These are phyloP conservation scores for Lignosus rhinocerotis DNA, from an alignment of 1,284 basidiomycete genomes.

Conservation along the genomic window DNA sequence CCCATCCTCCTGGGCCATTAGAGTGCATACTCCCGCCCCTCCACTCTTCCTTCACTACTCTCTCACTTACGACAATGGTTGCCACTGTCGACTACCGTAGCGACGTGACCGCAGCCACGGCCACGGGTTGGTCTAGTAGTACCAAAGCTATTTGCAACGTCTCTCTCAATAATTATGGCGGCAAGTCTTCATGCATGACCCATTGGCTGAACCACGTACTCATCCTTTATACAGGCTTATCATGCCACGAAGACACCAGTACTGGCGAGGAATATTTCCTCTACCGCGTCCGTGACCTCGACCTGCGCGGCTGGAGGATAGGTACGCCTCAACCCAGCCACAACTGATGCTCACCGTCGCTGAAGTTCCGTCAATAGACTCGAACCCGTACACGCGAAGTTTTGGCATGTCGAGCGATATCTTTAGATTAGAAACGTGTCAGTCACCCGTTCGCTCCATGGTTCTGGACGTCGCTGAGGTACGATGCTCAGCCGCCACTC, in stretches of 20 bases:
- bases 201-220: no score
- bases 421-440: background rate
- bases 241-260: background rate
- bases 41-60: no score
- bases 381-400: constrained; percentile 8
- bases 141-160: no score
- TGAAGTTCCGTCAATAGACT: background rate
- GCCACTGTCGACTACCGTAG: no score
- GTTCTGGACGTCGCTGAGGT: background rate
- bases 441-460: background rate
- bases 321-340: background rate
- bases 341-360: background rate
- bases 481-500: constrained; percentile 1
- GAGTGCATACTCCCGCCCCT: no score
- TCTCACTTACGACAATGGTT: no score
- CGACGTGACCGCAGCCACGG: no score
- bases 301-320: constrained; percentile 1
- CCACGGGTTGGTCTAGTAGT: no score
- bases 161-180: no score
- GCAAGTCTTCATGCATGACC: no score
- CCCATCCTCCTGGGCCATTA: no score
- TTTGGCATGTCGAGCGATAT: constrained; percentile 5
- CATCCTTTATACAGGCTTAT: background rate
- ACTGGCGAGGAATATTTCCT: background rate
- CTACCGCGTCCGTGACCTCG: constrained; percentile 8